Base-by-base conservation (phyloP, 805 yeast genomes). In the Trichomonascus vanleenenianus region DNA sequence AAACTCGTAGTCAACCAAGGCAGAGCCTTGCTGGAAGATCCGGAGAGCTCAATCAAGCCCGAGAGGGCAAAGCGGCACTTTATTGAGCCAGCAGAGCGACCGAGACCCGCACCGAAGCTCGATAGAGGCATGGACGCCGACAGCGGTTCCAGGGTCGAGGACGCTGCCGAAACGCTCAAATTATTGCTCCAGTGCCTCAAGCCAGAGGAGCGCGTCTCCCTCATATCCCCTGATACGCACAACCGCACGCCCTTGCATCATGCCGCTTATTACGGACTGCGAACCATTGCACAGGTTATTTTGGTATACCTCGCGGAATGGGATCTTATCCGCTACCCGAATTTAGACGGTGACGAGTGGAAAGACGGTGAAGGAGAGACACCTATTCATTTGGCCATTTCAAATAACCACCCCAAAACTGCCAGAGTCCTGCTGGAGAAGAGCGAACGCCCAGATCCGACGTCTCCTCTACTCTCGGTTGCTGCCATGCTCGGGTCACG, bases 241-340 rank as follows among this genome's bases (percentile, higher is more conserved):
- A 72, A 72, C 50, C 74, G 96, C 49, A 84, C 96, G 0, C 95
- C 97, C 0, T 67, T 91, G 45, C 97, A 91, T 65, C 89, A 89
- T 61, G 81, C 95, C 15, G 81, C 93, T 2, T 93, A 86, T 56
- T 87, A 80, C 61, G 97, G 97, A 0, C 69, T 89, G 46, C 77
- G 75, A 47, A 77, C 75, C 43, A 78, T 82, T 32, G 71, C 86
- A 2, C 66, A 67, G 11, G 69, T 78, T 20, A 70, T 89, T 30
- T 66, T 88, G 12, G 70, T 71, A 32, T 74, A 71, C 54, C 60
- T 85, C 48, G 65, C 68, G 46, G 64, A 73, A 37, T 84, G 94
- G 91, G 64, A 68, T 2, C 48, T 62, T 27, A 45, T 56, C 32
- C 45, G 25, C 6, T 41, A 48, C 11, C 42, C 43, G 3, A 51